Percentiles rank a stretch among this genome's conserved stretches.
phyloP scores from a whole-genome alignment of 2,329 filamentous ascomycete species.

The Tolypocladium inflatum region DNA sequence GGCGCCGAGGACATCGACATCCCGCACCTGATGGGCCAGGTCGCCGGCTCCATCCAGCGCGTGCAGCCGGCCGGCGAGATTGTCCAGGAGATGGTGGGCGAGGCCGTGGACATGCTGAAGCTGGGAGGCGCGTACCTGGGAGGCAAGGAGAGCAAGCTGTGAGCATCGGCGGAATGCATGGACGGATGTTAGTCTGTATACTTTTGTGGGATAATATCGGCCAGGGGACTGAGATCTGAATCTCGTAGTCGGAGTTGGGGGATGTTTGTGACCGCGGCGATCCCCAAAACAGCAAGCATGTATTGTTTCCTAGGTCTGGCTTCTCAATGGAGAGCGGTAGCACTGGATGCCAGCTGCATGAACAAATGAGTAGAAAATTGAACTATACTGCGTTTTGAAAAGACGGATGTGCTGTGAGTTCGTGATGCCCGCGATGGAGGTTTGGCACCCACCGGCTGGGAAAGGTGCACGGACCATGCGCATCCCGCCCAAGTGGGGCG shows the following conservation, averaged over 20 bases:
- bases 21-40: conserved; percentile 90
- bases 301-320: not conserved
- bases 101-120: conserved; percentile 61
- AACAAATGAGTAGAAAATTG: not conserved
- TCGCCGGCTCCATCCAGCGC: conserved; percentile 66
- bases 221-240: not conserved
- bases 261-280: not conserved
- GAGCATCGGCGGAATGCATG: conserved; percentile 4
- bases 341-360: not conserved
- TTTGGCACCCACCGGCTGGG: not conserved
- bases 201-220: not conserved
- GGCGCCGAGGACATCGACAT: conserved; percentile 67
- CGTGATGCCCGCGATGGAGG: not conserved
- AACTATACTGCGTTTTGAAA: not conserved
- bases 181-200: not conserved
- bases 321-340: not conserved
- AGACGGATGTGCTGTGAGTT: not conserved
- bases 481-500: conserved; percentile 2
- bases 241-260: not conserved
- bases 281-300: not conserved
- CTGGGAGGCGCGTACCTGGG: conserved; percentile 51
- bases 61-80: conserved; percentile 77
- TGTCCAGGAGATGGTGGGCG: conserved; percentile 80
- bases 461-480: not conserved
- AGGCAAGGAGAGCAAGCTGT: conserved; percentile 30